Evolutionary conservation across 148 eudicot species (phyloP).

Genomic region (Spergularia bocconei): DNA sequence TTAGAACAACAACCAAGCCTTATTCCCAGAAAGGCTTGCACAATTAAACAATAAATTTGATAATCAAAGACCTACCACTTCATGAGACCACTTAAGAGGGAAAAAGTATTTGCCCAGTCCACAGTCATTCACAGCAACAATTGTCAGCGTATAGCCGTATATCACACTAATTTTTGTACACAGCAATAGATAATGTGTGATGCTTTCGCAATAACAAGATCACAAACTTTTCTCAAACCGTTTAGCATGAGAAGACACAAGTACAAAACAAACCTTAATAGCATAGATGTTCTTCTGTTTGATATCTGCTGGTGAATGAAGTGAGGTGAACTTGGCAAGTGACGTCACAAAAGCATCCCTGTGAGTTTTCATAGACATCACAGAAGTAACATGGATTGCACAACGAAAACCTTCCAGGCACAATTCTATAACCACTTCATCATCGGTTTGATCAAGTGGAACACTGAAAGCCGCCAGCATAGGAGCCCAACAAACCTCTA

Average conservation of each 20-base stretch:
- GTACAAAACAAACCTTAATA: constrained; percentile 67
- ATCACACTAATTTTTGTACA: not conserved
- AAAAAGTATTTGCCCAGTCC: not conserved
- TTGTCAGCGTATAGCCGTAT: not conserved
- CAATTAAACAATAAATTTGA: not conserved
- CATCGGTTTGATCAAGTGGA: constrained; percentile 98
- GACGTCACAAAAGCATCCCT: constrained; percentile 92
- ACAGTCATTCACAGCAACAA: not conserved
- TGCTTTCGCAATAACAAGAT: not conserved
- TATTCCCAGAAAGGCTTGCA: no score
- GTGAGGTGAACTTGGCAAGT: constrained; percentile 81
- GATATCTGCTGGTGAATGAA: constrained; percentile 93
- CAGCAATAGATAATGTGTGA: constrained; percentile 1
- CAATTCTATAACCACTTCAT: constrained; percentile 63
- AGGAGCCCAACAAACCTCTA: constrained; percentile 99
- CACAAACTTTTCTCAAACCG: not conserved
- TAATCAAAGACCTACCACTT: constrained; percentile 2
- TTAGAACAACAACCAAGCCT: no score
- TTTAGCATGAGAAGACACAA: not conserved
- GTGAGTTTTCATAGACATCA: constrained; percentile 98
- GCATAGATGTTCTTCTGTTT: constrained; percentile 91
- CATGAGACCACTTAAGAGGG: not conserved
- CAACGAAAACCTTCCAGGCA: constrained; percentile 89
- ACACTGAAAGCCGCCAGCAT: constrained; percentile 99
- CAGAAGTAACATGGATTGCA: constrained; percentile 97